Base-by-base conservation (phyloP, 805 yeast genomes). In the Osmozyma mogii region DNA sequence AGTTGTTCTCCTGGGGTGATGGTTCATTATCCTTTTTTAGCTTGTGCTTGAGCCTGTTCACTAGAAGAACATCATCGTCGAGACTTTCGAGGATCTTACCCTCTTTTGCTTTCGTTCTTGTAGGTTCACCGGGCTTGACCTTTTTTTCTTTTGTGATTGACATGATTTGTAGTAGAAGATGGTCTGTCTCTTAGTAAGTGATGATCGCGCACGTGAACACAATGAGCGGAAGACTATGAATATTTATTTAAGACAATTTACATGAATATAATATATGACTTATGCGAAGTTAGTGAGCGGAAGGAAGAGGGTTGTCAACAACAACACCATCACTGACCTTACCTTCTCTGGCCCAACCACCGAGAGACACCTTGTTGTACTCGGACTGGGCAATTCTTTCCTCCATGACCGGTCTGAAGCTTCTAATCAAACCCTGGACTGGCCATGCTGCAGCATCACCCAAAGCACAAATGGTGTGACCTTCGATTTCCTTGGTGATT, bases 371-470 rank as follows among this genome's bases (percentile, higher is more conserved):
- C 14, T 58, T 41, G 37, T 65, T 54, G 37, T 72, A 70, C 28
- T 65, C 56, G 37, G 63, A 52, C 48, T 79, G 58, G 40, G 72
- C 65, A 50, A 84, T 78, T 61, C 88, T 75, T 38, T 78, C 84
- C 47, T 76, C 77, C 71, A 84, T 75, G 41, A 75, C 74, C 10
- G 94, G 94, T 55, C 84, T 73, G 72, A 84, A 84, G 41, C 82
- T 78, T 56, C 80, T 78, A 46, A 84, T 81, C 43, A 84, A 71
- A 35, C 95, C 95, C 62, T 84, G 94, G 39, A 84, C 72, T 25
- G 95, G 95, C 95, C 95, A 84, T 17, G 92, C 87, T 35, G 94
- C 85, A 19, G 95, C 95, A 52, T 84, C 95, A 36, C 95, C 95
- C 50, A 84, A 68, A 18, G 94, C 95, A 65, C 95, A 84, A 49